These are phyloP conservation scores for Pachysolen tannophilus DNA, from an alignment of 805 yeast genomes.

Conservation along the genomic window DNA sequence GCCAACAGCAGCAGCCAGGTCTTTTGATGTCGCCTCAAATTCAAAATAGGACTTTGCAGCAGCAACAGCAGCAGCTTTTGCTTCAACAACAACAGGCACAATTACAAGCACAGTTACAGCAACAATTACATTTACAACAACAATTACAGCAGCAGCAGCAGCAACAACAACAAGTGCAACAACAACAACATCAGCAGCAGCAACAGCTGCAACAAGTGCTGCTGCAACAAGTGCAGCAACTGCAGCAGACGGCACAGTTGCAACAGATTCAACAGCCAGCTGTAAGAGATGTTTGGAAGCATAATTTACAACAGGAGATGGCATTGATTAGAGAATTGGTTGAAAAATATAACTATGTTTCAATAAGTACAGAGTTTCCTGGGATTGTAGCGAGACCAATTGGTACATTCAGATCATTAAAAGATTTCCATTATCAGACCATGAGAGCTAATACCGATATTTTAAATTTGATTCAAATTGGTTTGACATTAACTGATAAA, in stretches of 20 bases:
- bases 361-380: conserved; percentile 88
- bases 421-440: conserved; percentile 94
- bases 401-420: conserved; percentile 81
- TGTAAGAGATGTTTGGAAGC: conserved; percentile 68
- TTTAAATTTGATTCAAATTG: conserved; percentile 78
- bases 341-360: conserved; percentile 47
- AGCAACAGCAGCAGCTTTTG: conserved; percentile 11
- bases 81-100: conserved; percentile 13
- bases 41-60: conserved; percentile 20
- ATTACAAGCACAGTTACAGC: conserved; percentile 13
- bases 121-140: conserved; percentile 12
- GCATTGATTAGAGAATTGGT: conserved; percentile 50
- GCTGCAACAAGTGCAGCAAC: conserved; percentile 13
- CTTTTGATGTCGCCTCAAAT: conserved; percentile 27
- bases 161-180: conserved; percentile 14
- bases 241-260: too few relatives aligned
- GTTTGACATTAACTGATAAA: conserved; percentile 64
- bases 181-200: conserved; percentile 14
- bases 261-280: conserved; percentile 12
- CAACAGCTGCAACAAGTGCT: conserved; percentile 10
- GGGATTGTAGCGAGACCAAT: conserved; percentile 95
- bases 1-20: conserved; percentile 16
- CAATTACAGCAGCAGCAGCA: conserved; percentile 11
- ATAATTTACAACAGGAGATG: conserved; percentile 62
- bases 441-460: conserved; percentile 87